Evolutionary conservation across 2,329 filamentous ascomycete species (phyloP), one percentile per base, ranked within the genome.

Genomic region (Cucurbitaria berberidis): DNA sequence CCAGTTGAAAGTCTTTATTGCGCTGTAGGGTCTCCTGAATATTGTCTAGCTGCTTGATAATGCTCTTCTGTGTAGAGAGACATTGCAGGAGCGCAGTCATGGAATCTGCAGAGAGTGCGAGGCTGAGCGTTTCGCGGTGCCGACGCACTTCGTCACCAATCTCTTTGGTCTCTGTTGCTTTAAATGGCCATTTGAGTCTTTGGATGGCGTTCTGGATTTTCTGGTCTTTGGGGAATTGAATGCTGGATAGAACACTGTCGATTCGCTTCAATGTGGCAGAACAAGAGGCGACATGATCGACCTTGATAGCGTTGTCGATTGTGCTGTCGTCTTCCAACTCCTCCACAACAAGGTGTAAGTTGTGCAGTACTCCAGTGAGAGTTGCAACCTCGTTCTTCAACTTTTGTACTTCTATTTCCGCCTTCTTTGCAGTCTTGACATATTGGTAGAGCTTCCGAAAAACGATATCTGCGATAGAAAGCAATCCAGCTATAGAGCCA

Each of bases 401-500:
- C 9, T 32, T 32, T 10, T 30, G 8, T 19, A 62, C 26, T 40
- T 58, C 54, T 32, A 52, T 51, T 26, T 55, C 48, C 10, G 57
- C 57, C 15, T 51, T 34, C 45, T 53, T 52, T 3, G 54, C 59
- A 8, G 24, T 34, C n/a, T 35, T 53, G 16, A 45, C 42, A 46
- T 57, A 63, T 16, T 48, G 47, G 30, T 52, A 55, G 4, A 63
- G 22, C 26, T 38, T 49, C 34, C 49, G 39, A 40, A 61, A 53
- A 4, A 63, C 47, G 7, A 43, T 40, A 43, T 63, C 60, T 16
- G 42, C 48, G 3, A 63, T 13, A 16, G 55, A 57, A 5, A 57
- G 21, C 7, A 60, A 45, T 11, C 60, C 57, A 7, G 57, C 60
- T 18, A 63, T 57, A 13, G 55, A 59, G n/a, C 48, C 55, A 11